Evolutionary conservation across 163 green algal species (phyloP).

Genomic region (Scenedesmus sp.): DNA sequence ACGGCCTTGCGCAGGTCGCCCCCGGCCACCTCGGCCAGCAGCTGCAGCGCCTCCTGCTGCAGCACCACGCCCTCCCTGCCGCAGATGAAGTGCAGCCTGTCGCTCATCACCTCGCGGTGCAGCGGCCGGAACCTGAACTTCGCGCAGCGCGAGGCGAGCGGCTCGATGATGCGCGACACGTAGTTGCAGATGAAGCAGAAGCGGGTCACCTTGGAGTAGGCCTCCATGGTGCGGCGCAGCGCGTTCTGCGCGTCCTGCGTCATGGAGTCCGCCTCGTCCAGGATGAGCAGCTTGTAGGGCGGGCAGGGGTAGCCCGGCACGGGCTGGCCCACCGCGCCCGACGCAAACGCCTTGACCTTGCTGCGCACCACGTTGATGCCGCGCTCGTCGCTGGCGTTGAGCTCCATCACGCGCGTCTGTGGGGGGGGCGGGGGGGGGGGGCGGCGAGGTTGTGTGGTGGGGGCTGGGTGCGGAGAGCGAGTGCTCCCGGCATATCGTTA

Average conservation of each 20-base stretch:
- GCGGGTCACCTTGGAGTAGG: conserved; percentile 93
- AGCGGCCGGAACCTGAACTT: conserved; percentile 94
- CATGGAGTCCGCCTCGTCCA: conserved; percentile 99
- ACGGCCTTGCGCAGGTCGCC: conserved; percentile 96
- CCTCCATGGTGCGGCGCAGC: conserved; percentile 98
- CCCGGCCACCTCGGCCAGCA: conserved; percentile 70
- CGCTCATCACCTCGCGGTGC: conserved; percentile 83
- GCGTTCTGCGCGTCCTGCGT: conserved; percentile 98
- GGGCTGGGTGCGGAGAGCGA: too few relatives aligned
- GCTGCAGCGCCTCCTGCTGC: conserved; percentile 69
- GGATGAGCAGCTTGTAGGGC: conserved; percentile 97
- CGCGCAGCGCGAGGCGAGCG: conserved; percentile 89
- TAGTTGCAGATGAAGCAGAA: conserved; percentile 99
- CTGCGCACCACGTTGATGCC: conserved; percentile 97
- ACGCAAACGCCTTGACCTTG: conserved; percentile 93
- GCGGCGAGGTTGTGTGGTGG: too few relatives aligned
- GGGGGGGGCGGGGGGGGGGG: too few relatives aligned
- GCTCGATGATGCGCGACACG: conserved; percentile 97
- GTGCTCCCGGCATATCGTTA: too few relatives aligned
- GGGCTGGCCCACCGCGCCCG: conserved; percentile 74
- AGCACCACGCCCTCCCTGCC: conserved; percentile 80
- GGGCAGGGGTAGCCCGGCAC: conserved; percentile 92
- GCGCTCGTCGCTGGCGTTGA: conserved; percentile 98
- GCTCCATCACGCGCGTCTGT: conserved; percentile 93
- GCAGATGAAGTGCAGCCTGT: conserved; percentile 91